Conservation (phyloP, 306 rosid genomes). For the Medicago lupulina region DNA sequence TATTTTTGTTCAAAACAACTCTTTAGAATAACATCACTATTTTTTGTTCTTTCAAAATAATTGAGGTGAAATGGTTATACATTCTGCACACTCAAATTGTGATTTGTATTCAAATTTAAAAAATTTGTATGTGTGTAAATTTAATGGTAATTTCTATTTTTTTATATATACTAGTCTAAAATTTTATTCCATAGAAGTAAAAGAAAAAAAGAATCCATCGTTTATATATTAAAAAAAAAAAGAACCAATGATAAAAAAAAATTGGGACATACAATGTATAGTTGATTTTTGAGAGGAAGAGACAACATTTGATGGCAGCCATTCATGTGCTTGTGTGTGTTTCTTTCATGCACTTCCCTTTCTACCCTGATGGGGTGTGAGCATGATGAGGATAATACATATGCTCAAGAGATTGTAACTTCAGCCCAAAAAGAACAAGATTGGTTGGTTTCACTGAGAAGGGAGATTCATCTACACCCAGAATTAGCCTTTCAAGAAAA, state of each 20-base stretch:
- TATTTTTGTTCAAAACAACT: not conserved
- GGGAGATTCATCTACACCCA: slow-evolving; percentile 73
- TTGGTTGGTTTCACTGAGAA: slow-evolving; percentile 68
- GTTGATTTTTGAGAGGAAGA: slow-evolving; percentile 20
- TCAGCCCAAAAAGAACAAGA: slow-evolving; percentile 56
- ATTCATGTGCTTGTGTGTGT: slow-evolving; percentile 15
- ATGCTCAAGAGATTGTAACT: slow-evolving; percentile 50
- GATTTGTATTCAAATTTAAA: too few relatives aligned
- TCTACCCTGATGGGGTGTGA: slow-evolving; percentile 15
- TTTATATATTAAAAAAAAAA: too few relatives aligned
- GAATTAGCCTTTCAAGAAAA: slow-evolving; percentile 70
- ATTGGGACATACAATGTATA: too few relatives aligned
- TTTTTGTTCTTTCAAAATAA: too few relatives aligned
- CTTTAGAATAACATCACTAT: not conserved
- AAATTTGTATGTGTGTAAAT: too few relatives aligned
- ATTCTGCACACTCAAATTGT: too few relatives aligned
- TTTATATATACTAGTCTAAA: too few relatives aligned
- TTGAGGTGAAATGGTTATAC: too few relatives aligned
- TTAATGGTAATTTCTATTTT: too few relatives aligned
- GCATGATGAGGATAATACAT: slow-evolving; percentile 28
- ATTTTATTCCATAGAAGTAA: too few relatives aligned
- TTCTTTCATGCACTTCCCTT: slow-evolving; percentile 2
- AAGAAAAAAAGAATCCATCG: too few relatives aligned
- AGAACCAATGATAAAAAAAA: too few relatives aligned
- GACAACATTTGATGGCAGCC: slow-evolving; percentile 28